These are phyloP conservation scores for Capsella rubella DNA, from an alignment of 441 rosid species.

Conservation along the genomic window DNA sequence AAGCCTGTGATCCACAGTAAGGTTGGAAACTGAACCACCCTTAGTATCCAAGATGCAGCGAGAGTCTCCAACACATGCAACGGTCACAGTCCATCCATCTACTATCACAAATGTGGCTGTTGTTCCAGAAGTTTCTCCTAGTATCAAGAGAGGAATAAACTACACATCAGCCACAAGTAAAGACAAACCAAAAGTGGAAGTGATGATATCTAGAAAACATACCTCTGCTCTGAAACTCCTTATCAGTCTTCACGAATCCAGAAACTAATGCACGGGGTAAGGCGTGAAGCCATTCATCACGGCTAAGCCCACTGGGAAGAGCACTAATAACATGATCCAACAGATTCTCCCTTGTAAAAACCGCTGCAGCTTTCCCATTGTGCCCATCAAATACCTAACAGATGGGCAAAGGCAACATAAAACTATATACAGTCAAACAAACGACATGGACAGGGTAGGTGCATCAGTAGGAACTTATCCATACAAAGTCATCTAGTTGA, in stretches of 20 bases:
- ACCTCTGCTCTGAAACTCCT: conserved; percentile 91
- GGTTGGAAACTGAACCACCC: conserved; percentile 66
- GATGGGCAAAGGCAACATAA: conserved; percentile 7
- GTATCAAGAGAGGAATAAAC: conserved; percentile 29
- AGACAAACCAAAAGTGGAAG: neutral
- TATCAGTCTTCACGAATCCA: conserved; percentile 95
- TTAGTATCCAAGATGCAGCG: conserved; percentile 84
- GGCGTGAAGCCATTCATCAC: conserved; percentile 90
- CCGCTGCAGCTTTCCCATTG: conserved; percentile 90
- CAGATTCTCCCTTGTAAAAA: conserved; percentile 76
- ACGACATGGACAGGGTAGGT: neutral
- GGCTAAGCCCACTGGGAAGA: conserved; percentile 70
- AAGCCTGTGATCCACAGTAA: conserved; percentile 89
- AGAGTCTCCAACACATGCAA: conserved; percentile 93
- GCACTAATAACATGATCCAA: conserved; percentile 73
- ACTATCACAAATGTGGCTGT: conserved; percentile 89
- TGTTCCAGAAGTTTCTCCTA: conserved; percentile 94
- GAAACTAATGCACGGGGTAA: conserved; percentile 89
- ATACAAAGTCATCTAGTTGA: neutral
- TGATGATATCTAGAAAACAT: conserved; percentile 11
- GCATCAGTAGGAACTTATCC: neutral
- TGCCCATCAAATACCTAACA: conserved; percentile 88
- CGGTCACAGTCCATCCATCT: conserved; percentile 93
- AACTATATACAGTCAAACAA: conserved; percentile 24
- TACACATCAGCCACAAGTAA: conserved; percentile 11